Percentiles rank a stretch among this genome's conserved stretches.
phyloP scores from a whole-genome alignment of 75 land plant species.

The Cryptomeria japonica region DNA sequence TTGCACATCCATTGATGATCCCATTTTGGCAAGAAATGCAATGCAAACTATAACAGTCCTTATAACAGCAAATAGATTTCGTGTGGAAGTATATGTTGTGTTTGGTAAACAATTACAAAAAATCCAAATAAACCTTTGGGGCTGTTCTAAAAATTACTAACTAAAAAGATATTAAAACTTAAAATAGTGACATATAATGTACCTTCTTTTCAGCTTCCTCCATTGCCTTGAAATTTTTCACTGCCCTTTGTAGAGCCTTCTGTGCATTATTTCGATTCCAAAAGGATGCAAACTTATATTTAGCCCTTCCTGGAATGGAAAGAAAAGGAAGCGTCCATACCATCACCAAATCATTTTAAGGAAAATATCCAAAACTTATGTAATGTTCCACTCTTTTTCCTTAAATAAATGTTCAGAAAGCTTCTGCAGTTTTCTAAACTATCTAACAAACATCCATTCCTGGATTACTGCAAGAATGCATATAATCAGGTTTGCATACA shows the following conservation, averaged over 20 bases:
- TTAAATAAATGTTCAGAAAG: neutral
- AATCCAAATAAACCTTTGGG: no score
- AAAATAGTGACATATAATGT: neutral
- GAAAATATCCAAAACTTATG: neutral
- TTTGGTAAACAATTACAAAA: no score
- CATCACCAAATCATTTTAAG: neutral
- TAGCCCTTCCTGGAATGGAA: slow-evolving; percentile 72
- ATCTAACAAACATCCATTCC: neutral
- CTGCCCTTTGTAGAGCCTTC: slow-evolving; percentile 67
- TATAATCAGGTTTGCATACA: neutral
- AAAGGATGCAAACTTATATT: slow-evolving; percentile 98
- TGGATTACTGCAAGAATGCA: neutral
- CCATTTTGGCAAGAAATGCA: no score
- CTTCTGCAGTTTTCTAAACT: neutral
- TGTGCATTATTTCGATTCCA: slow-evolving; percentile 96
- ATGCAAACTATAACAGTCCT: no score
- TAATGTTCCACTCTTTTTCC: neutral
- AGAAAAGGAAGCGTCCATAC: neutral
- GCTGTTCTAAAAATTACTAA: neutral
- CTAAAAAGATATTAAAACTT: neutral
- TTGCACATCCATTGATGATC: no score
- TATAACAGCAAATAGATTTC: no score
- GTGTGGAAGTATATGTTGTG: no score
- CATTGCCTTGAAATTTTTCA: slow-evolving; percentile 60
- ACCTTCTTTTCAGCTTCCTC: slow-evolving; percentile 80